Evolutionary conservation across 805 yeast genomes (phyloP).

Genomic region (Priceomyces castillae): DNA sequence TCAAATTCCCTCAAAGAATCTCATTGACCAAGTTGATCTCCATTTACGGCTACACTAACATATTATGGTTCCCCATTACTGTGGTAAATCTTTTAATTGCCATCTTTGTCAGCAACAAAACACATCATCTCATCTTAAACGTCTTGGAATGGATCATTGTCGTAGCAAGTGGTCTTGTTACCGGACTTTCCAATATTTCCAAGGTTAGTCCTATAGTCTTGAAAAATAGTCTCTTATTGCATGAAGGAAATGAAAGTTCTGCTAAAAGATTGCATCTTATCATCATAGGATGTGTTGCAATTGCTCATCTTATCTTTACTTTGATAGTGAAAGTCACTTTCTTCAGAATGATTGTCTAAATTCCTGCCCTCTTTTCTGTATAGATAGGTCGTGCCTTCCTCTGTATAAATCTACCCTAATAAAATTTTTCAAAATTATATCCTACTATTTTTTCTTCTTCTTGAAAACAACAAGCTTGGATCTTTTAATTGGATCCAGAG

Average conservation of each 20-base stretch:
- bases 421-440: background rate
- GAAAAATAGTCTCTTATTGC: conserved; percentile 32
- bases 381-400: conserved; percentile 6
- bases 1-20: conserved; percentile 49
- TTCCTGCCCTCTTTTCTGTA: background rate
- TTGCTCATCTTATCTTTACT: conserved; percentile 57
- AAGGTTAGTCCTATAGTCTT: conserved; percentile 42
- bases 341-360: conserved; percentile 41
- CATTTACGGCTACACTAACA: conserved; percentile 80
- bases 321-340: conserved; percentile 64
- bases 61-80: conserved; percentile 84
- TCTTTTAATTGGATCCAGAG: background rate
- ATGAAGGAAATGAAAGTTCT: conserved; percentile 26
- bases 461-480: background rate
- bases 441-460: background rate
- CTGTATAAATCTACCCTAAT: background rate
- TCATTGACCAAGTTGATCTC: conserved; percentile 62
- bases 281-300: conserved; percentile 39
- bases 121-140: conserved; percentile 39
- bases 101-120: conserved; percentile 38
- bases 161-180: conserved; percentile 54
- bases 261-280: conserved; percentile 28
- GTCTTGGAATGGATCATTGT: conserved; percentile 64
- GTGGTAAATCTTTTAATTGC: conserved; percentile 57
- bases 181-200: conserved; percentile 53